Percentiles rank a stretch among this genome's conserved stretches.
Evolutionary conservation across 2,329 filamentous ascomycete species (phyloP).

Genomic region (Endocalyx cinctus): DNA sequence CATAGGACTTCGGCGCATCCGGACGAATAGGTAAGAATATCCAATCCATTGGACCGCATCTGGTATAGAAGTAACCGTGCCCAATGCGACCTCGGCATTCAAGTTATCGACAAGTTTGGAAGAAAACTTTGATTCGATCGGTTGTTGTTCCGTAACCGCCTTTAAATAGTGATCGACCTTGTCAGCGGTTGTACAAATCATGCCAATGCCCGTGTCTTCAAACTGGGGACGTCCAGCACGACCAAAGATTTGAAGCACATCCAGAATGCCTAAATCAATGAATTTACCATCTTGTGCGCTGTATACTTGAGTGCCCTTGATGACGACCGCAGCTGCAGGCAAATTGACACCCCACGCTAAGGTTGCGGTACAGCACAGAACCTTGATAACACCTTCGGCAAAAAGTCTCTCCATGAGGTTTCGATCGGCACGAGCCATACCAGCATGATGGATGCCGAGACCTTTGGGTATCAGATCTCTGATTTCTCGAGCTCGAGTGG

Average conservation of each 20-base stretch:
- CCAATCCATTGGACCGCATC: constrained; percentile 97
- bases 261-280: constrained; percentile 90
- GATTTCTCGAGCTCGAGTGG: constrained; percentile 79
- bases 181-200: constrained; percentile 96
- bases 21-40: constrained; percentile 95
- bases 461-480: constrained; percentile 87
- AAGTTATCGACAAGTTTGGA: constrained; percentile 92
- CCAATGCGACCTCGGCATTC: constrained; percentile 89
- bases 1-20: constrained; percentile 88
- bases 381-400: constrained; percentile 85
- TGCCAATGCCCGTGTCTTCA: constrained; percentile 94
- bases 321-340: constrained; percentile 91
- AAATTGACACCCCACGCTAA: constrained; percentile 98
- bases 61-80: constrained; percentile 88
- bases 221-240: constrained; percentile 97
- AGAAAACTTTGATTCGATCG: constrained; percentile 96
- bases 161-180: constrained; percentile 87
- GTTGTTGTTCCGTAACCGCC: constrained; percentile 91
- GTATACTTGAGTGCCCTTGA: constrained; percentile 97
- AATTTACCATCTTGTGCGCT: constrained; percentile 96
- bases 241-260: constrained; percentile 97
- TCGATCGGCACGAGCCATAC: constrained; percentile 89
- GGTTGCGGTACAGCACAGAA: constrained; percentile 96
- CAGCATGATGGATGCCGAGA: constrained; percentile 91
- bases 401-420: constrained; percentile 96